Conservation (phyloP, 371 early-diverging fungal species). For the Mucor plumbeus region DNA sequence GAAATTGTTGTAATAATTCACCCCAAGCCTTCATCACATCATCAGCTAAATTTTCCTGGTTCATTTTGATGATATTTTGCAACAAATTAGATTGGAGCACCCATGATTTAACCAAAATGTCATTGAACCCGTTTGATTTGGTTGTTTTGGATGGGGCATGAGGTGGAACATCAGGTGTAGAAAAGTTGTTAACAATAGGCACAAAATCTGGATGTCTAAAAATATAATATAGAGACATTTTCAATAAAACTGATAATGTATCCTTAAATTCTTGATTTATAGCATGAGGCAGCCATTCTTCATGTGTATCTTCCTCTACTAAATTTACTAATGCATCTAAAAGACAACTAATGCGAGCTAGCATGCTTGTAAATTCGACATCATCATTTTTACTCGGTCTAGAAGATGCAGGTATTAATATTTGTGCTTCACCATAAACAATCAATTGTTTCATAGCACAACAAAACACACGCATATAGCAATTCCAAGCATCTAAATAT, state of each 20-base stretch:
- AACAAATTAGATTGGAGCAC: conserved; percentile 34
- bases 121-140: conserved; percentile 38
- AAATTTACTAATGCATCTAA: background rate
- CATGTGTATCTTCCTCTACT: background rate
- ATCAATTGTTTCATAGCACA: conserved; percentile 31
- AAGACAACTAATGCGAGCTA: conserved; percentile 1
- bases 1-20: conserved; percentile 57
- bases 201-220: conserved; percentile 56
- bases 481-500: conserved; percentile 41
- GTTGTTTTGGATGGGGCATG: conserved; percentile 45
- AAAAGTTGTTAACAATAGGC: conserved; percentile 50
- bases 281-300: conserved; percentile 19
- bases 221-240: conserved; percentile 42
- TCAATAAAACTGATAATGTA: background rate
- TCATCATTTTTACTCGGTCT: conserved; percentile 34
- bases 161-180: conserved; percentile 29
- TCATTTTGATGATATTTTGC: background rate
- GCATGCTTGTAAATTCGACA: conserved; percentile 27
- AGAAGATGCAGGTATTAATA: background rate
- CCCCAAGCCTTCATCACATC: conserved; percentile 21
- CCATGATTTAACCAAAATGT: conserved; percentile 39
- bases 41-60: background rate
- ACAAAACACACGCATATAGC: conserved; percentile 30
- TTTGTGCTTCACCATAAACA: conserved; percentile 31
- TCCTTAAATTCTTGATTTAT: conserved; percentile 4